Base-by-base conservation (phyloP, 2,329 filamentous ascomycete species). In the Stachybotrys chartarum region DNA sequence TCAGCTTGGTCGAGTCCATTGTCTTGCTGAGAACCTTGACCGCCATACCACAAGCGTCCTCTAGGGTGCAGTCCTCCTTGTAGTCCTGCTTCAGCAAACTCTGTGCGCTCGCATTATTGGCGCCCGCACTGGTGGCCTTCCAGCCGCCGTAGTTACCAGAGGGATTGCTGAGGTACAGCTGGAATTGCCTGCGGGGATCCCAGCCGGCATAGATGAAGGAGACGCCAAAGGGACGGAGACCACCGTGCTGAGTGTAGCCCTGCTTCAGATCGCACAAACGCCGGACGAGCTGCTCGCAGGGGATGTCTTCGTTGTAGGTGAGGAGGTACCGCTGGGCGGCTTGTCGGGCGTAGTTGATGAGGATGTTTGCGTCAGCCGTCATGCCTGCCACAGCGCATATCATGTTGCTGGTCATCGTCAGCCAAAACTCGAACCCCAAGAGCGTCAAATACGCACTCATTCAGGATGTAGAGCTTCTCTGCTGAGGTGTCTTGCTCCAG, bases 21-120 rank as follows among this genome's bases (percentile, higher is more conserved):
- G 94, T 99, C 86, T 99, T 99, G 83, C 94, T 97, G 62, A 99
- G 77, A 60, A 99, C 94, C 83, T 99, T 99, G 72, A 99, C 94
- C 11, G 94, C 94, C 81, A 97, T 88, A 54, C 88, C 91, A 72
- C 94, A 99, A 5, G 95, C 94, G 78, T 99, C 94, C 78, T 96
- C 90, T 69, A 99, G 75, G 62, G 90, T 88, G 74, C 92, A 97
- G 65, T 97, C 92, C 76, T 99, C 94, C 81, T 97, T 97, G 79
- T 99, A 99, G 74, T 99, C 94, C 75, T 99, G 94, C 83, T 99
- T 99, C 73, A 99, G 76, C 74, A 99, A 75, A 75, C 91, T 96
- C 75, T 97, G 92, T 10, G 95, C 95, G 66, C 91, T 96, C 49
- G 94, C 94, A 71, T 97, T 97, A 81, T 99, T 99, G 60, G 95